Evolutionary conservation across 805 yeast species (phyloP).

Genomic region (Cyberlindnera mississippiensis): DNA sequence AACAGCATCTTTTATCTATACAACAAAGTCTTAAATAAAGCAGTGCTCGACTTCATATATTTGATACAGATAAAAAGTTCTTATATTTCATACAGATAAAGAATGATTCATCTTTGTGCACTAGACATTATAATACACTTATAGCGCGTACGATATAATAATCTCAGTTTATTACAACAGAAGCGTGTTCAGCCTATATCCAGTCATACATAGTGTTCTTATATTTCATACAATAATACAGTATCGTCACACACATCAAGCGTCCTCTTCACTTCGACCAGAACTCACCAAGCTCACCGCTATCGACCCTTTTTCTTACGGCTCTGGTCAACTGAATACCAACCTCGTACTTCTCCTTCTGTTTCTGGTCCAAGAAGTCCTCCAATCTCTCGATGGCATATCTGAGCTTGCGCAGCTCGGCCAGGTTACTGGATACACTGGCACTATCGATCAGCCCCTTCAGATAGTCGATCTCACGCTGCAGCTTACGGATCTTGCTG

Average conservation of each 20-base stretch:
- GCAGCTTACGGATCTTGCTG: slow-evolving; percentile 33
- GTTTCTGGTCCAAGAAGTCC: slow-evolving; percentile 37
- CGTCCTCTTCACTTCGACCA: slow-evolving; percentile 29
- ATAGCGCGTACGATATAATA: no score
- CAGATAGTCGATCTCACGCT: slow-evolving; percentile 36
- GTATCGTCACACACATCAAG: not conserved
- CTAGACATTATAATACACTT: no score
- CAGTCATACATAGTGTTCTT: no score
- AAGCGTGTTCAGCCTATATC: no score
- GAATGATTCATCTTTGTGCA: no score
- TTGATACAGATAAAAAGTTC: no score
- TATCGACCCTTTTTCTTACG: slow-evolving; percentile 37
- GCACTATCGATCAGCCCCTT: slow-evolving; percentile 33
- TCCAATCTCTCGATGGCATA: slow-evolving; percentile 35
- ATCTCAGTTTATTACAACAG: no score
- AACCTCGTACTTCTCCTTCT: slow-evolving; percentile 40
- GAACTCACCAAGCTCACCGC: slow-evolving; percentile 36
- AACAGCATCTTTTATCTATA: no score
- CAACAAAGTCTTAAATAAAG: no score
- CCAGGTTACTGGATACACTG: slow-evolving; percentile 32
- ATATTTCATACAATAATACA: slow-evolving; percentile 1
- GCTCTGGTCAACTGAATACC: slow-evolving; percentile 39
- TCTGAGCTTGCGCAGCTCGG: slow-evolving; percentile 34
- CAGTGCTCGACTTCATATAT: no score
- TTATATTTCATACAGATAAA: no score